Base-by-base conservation (phyloP, 2,329 filamentous ascomycete species). In the Ascocoryne sarcoides region DNA sequence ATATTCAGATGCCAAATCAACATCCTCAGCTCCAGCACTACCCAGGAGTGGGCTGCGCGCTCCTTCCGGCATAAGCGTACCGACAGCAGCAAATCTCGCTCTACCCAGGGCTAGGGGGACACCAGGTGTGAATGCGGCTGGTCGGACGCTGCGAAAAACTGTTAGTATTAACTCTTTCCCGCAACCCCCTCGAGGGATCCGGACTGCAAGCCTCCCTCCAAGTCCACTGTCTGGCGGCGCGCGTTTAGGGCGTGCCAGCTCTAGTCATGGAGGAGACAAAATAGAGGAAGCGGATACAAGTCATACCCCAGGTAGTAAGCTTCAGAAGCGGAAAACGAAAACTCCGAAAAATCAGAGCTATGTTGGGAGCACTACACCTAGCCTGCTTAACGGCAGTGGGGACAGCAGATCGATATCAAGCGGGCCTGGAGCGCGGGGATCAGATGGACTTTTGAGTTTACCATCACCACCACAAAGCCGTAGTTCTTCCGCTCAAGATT, bases 101-200 rank as follows among this genome's bases (percentile, higher is more conserved):
- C 7, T 7, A 12, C 69, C 74, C 20, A 66, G 69, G 26, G 66
- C 75, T 5, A 67, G 67, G 19, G 66, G 69, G 23, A 66, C 74
- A 5, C 70, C 76, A 7, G 68, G 67, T 26, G 64, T 77, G 10
- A 79, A 75, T 46, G 67, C 67, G 21, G 67, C 75, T 4, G 76
- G 78, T 18, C 89, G 81, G 61, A 77, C 80, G 1, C 64, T 95
- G 40, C 79, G 88, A 47, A 93, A 93, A 64, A 84, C 84, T 1
- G 82, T 94, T 56, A 95, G 89, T 69, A 94, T 95, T 57, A 90
- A 89, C 58, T 82, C 87, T 1, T 95, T 96, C 57, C 90, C 90
- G 20, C 84, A 94, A 49, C 90, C 90, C 10, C 90, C 90, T 10
- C 80, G 80, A 51, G 76, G 73, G 39, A 70, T 65, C 39, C 71